phyloP scores from a whole-genome alignment of 179 eudicot species.

The Nepenthes alata region DNA sequence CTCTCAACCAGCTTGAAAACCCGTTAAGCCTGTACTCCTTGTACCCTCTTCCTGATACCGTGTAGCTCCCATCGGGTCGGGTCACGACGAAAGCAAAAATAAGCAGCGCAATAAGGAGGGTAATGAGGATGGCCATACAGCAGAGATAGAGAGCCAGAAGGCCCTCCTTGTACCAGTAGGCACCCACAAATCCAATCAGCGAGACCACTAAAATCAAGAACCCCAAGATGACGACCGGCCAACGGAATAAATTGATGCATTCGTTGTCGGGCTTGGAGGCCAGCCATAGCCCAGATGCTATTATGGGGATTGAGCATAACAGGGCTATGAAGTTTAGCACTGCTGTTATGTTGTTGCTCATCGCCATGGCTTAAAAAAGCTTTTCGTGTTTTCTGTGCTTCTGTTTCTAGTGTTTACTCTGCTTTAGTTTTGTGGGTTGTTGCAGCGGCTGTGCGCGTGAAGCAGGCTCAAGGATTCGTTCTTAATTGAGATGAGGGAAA shows the following conservation, averaged over 20 bases:
- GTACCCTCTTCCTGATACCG: conserved; percentile 44
- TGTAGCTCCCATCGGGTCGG: conserved; percentile 46
- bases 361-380: conserved; percentile 2
- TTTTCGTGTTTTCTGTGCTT: not conserved
- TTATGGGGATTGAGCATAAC: conserved; percentile 74
- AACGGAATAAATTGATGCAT: conserved; percentile 76
- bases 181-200: conserved; percentile 68
- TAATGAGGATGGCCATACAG: conserved; percentile 64
- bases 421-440: not conserved
- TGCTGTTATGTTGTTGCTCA: conserved; percentile 84
- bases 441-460: too few relatives aligned
- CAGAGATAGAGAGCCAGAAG: conserved; percentile 62
- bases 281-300: conserved; percentile 82
- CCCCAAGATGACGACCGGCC: conserved; percentile 64
- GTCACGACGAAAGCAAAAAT: conserved; percentile 78
- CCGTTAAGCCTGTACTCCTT: conserved; percentile 65
- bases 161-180: conserved; percentile 72
- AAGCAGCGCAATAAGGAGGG: conserved; percentile 42
- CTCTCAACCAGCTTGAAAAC: conserved; percentile 57
- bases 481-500: too few relatives aligned
- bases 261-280: conserved; percentile 84
- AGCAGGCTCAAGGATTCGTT: too few relatives aligned
- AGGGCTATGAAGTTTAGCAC: conserved; percentile 65
- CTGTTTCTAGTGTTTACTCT: not conserved
- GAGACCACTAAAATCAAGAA: conserved; percentile 49